Conservation (phyloP, 495 filamentous ascomycete species). For the Penicillium bialowiezense region DNA sequence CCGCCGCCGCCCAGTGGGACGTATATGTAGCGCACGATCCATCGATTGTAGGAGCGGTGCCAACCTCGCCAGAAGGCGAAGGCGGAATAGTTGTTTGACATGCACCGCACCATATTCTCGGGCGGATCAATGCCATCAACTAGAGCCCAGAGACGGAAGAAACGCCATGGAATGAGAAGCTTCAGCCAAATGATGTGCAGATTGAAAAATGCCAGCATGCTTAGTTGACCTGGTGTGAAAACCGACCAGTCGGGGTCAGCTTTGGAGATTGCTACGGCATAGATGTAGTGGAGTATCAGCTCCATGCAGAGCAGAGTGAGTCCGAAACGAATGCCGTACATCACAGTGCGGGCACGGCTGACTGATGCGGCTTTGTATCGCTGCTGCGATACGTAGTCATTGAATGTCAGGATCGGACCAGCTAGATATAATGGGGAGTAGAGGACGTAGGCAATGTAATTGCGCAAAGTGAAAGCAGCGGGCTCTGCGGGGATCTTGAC, state of each 20-base stretch:
- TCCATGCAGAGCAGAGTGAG: constrained; percentile 88
- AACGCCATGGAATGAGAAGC: constrained; percentile 91
- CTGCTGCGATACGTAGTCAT: constrained; percentile 91
- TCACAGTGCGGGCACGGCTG: constrained; percentile 59
- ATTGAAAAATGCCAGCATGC: constrained; percentile 93
- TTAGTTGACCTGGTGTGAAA: constrained; percentile 86
- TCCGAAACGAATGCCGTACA: constrained; percentile 83
- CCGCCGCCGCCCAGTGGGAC: constrained; percentile 79
- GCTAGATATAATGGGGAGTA: constrained; percentile 93
- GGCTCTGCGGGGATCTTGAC: constrained; percentile 68
- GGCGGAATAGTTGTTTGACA: constrained; percentile 90
- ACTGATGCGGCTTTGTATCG: constrained; percentile 69
- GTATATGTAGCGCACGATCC: constrained; percentile 93
- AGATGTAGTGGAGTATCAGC: constrained; percentile 87
- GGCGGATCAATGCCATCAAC: constrained; percentile 90
- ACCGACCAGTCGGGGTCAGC: constrained; percentile 71
- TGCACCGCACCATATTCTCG: constrained; percentile 97
- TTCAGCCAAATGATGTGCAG: constrained; percentile 98
- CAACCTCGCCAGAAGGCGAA: constrained; percentile 94
- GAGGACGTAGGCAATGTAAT: constrained; percentile 82
- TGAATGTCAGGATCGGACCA: constrained; percentile 94
- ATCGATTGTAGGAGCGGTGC: constrained; percentile 93
- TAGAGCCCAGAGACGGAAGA: constrained; percentile 94
- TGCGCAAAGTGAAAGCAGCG: constrained; percentile 70
- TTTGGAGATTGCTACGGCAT: constrained; percentile 90